phyloP scores from a whole-genome alignment of 495 filamentous ascomycete species.

The Hyphodiscus hymeniophilus region DNA sequence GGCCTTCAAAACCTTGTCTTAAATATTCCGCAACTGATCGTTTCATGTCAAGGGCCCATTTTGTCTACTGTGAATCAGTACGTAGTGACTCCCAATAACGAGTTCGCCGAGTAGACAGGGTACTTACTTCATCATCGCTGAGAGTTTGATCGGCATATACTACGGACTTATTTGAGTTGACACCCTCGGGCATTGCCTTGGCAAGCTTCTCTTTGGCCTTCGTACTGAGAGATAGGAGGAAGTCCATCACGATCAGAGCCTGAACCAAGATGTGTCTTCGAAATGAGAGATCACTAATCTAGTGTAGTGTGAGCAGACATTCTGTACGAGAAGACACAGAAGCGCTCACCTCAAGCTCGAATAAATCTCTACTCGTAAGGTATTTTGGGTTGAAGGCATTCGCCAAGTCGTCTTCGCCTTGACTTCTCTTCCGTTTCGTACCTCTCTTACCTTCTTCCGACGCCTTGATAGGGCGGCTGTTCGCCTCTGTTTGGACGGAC shows the following conservation, averaged over 20 bases:
- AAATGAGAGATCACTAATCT: slow-evolving; percentile 91
- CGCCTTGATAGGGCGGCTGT: slow-evolving; percentile 36
- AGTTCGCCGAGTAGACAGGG: not conserved
- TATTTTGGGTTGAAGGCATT: slow-evolving; percentile 94
- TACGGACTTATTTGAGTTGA: slow-evolving; percentile 67
- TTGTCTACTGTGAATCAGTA: slow-evolving; percentile 29
- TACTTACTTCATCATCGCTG: slow-evolving; percentile 70
- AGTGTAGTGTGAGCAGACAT: not conserved
- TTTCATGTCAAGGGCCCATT: slow-evolving; percentile 72
- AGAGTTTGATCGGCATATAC: slow-evolving; percentile 67
- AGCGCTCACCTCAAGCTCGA: slow-evolving; percentile 74
- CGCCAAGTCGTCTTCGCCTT: slow-evolving; percentile 49
- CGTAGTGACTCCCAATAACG: not conserved
- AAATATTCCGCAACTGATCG: slow-evolving; percentile 70
- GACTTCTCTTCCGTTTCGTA: slow-evolving; percentile 66
- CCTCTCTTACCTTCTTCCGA: slow-evolving; percentile 53
- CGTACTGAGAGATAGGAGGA: slow-evolving; percentile 80
- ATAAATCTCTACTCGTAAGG: slow-evolving; percentile 87
- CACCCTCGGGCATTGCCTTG: slow-evolving; percentile 34
- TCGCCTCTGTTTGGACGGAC: slow-evolving; percentile 62
- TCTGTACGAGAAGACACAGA: not conserved
- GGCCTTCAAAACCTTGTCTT: slow-evolving; percentile 66
- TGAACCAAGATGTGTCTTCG: slow-evolving; percentile 90
- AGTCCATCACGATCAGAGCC: slow-evolving; percentile 86
- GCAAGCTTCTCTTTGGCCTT: slow-evolving; percentile 70